Percentiles rank a stretch among this genome's conserved stretches.
Conservation (phyloP, 2,329 filamentous ascomycete species). For the Scedosporium minutisporum region DNA sequence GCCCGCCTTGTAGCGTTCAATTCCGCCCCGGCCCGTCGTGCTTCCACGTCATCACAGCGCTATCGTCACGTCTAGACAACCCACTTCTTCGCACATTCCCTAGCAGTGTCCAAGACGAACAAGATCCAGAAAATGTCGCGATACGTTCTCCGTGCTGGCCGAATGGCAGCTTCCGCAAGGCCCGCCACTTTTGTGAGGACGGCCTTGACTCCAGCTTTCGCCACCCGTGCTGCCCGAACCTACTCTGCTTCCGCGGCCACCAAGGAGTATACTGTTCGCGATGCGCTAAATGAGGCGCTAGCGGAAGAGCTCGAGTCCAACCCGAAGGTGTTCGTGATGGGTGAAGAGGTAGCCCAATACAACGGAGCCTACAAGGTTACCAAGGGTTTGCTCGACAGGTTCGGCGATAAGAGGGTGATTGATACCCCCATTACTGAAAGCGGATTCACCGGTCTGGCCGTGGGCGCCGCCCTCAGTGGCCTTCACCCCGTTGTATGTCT, state of each 20-base stretch:
- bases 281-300: conserved; percentile 94
- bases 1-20: no score
- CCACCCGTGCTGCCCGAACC: conserved; percentile 26
- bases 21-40: no score
- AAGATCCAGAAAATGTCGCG: conserved; percentile 33
- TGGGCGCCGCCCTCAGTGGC: conserved; percentile 89
- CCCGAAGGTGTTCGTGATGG: conserved; percentile 88
- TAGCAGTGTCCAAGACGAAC: not conserved
- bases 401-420: conserved; percentile 94
- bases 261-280: conserved; percentile 95
- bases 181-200: conserved; percentile 26
- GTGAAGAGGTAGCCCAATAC: conserved; percentile 99
- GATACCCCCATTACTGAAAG: conserved; percentile 98
- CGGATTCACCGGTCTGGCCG: conserved; percentile 86
- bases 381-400: conserved; percentile 92
- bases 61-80: not conserved
- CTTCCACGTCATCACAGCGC: not conserved
- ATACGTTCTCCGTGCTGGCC: conserved; percentile 40
- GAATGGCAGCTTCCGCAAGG: conserved; percentile 35
- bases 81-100: not conserved
- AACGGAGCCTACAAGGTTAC: conserved; percentile 99
- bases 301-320: conserved; percentile 94
- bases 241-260: conserved; percentile 48
- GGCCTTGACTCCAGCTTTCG: conserved; percentile 27
- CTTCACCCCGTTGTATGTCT: conserved; percentile 80